Conservation (phyloP, 75 land plant species). For the Pseudotsuga menziesii region DNA sequence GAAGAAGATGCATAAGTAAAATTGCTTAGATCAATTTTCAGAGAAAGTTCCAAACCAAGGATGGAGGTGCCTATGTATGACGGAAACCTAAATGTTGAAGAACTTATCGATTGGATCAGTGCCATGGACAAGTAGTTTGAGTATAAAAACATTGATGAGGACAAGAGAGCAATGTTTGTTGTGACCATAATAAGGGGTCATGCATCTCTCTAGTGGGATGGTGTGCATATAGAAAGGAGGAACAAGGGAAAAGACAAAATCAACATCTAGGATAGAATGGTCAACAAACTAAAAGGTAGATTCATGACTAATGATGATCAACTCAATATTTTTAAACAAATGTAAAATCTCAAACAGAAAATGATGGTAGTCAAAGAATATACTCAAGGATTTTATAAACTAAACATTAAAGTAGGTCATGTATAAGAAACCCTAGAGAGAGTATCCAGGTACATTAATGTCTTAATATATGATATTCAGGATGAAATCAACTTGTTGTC, state of each 20-base stretch:
- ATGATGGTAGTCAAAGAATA: not conserved
- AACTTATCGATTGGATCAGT: too few species aligned
- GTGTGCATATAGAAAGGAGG: not conserved
- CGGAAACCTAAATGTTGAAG: too few species aligned
- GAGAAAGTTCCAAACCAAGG: too few species aligned
- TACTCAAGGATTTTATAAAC: not conserved
- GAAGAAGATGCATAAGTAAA: too few species aligned
- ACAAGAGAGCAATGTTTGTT: not conserved
- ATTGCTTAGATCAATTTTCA: too few species aligned
- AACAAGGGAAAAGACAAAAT: not conserved
- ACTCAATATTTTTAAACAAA: not conserved
- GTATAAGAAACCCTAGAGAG: not conserved
- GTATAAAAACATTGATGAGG: not conserved
- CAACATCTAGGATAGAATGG: not conserved
- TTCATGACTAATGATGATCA: not conserved
- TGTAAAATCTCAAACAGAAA: not conserved
- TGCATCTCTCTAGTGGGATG: not conserved
- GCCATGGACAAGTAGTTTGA: too few species aligned
- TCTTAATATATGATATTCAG: not conserved
- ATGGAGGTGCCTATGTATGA: too few species aligned
- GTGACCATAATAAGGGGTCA: not conserved
- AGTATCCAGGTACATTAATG: not conserved
- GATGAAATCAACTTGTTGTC: not conserved
- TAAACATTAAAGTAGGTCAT: not conserved
- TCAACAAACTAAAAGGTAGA: not conserved